Conservation (phyloP, 2,329 filamentous ascomycete genomes). For the Xylaria sp. region DNA sequence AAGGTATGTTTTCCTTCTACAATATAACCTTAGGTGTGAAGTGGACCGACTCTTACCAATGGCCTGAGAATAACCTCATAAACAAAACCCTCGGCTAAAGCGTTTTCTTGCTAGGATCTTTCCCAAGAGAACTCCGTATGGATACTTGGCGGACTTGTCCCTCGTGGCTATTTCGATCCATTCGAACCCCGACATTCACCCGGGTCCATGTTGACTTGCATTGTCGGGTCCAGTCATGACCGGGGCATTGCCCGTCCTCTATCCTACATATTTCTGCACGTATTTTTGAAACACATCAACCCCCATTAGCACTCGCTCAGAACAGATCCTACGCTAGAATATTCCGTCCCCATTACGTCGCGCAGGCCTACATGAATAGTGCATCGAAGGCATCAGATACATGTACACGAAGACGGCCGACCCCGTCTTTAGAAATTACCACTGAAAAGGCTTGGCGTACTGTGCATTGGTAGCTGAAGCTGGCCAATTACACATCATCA, state of each 20-base stretch:
- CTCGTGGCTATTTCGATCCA: slow-evolving; percentile 24
- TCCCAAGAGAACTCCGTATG: background rate
- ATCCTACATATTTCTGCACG: background rate
- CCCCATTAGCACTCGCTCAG: slow-evolving; percentile 3
- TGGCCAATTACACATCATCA: slow-evolving; percentile 27
- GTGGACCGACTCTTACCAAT: background rate
- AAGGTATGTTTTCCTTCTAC: background rate
- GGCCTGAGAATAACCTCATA: background rate
- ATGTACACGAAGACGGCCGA: background rate
- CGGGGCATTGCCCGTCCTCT: slow-evolving; percentile 32
- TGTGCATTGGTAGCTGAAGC: slow-evolving; percentile 25
- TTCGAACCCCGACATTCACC: slow-evolving; percentile 31
- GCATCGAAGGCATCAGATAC: background rate
- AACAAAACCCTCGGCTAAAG: slow-evolving; percentile 10
- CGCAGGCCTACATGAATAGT: background rate
- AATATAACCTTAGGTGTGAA: background rate
- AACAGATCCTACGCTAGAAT: background rate
- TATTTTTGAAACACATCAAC: slow-evolving; percentile 30
- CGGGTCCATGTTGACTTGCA: slow-evolving; percentile 33
- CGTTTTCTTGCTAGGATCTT: background rate
- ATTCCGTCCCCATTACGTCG: background rate
- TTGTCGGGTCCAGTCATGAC: slow-evolving; percentile 21
- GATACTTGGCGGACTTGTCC: slow-evolving; percentile 1
- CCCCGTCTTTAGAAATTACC: slow-evolving; percentile 22
- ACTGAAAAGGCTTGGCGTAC: slow-evolving; percentile 26